Evolutionary conservation across 2,329 filamentous ascomycete species (phyloP), one percentile per base, ranked within the genome.

Genomic region (Dactylella cylindrospora): DNA sequence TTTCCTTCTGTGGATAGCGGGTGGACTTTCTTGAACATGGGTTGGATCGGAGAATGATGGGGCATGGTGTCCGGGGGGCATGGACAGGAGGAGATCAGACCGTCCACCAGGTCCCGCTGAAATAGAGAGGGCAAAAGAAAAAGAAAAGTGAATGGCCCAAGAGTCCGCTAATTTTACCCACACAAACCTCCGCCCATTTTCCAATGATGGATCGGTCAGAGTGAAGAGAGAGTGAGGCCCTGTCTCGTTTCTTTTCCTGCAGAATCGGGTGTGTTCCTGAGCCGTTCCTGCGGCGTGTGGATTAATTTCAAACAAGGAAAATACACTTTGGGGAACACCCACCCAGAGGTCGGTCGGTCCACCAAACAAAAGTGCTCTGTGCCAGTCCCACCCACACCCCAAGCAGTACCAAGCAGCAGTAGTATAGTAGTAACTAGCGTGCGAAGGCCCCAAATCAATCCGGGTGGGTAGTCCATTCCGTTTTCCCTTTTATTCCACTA

Each of bases 201-300:
- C n/a, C n/a, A n/a, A n/a, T n/a, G n/a, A n/a, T n/a, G n/a, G n/a
- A n/a, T n/a, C n/a, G 51, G 41, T 47, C 43, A 43, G 47, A 43
- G 54, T 61, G 54, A 47, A 52, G 47, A 61, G 55, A 28, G 53
- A 25, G 47, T n/a, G n/a, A n/a, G n/a, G n/a, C n/a, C n/a, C n/a
- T n/a, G n/a, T n/a, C n/a, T 50, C 41, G 55, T 61, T 61, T 61
- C 55, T 61, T 61, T 61, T 61, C 55, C 55, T 61, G 55, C 55
- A 53, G 46, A 52, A 53, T 52, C 47, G 51, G 49, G 41, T 46
- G n/a, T 53, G 47, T 53, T 35, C 40, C 47, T 41, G 47, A 61
- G 55, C 55, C 55, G 55, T 61, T 61, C 55, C 55, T 61, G 55
- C 55, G 55, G 55, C 47, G 52, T 61, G 55, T 61, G 55, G 55